These are phyloP conservation scores for Lentinula boryana DNA, from an alignment of 768 basidiomycete genomes.

Conservation along the genomic window DNA sequence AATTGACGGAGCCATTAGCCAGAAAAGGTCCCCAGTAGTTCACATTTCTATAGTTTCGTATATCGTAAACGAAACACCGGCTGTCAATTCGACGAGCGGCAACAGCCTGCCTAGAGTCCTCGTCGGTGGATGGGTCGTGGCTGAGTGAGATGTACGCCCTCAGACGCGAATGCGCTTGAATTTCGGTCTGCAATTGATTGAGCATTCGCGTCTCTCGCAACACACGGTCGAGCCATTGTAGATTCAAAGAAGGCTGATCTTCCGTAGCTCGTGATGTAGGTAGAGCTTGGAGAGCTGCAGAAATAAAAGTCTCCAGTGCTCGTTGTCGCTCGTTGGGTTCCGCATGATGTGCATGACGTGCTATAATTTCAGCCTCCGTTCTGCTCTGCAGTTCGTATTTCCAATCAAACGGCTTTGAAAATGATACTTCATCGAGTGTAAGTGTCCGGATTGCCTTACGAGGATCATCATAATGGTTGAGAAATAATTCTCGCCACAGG, in stretches of 20 bases:
- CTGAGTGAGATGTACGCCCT: conserved; percentile 40
- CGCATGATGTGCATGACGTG: background rate
- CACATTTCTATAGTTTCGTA: conserved; percentile 46
- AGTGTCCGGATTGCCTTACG: conserved; percentile 21
- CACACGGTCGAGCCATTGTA: conserved; percentile 39
- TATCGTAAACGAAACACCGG: conserved; percentile 58
- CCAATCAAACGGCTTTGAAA: conserved; percentile 18
- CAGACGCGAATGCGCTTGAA: conserved; percentile 35
- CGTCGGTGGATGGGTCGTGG: conserved; percentile 24
- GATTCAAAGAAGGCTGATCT: conserved; percentile 28
- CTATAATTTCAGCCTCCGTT: conserved; percentile 32
- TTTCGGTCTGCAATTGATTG: conserved; percentile 14
- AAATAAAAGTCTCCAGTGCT: conserved; percentile 35
- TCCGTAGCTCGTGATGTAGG: conserved; percentile 14
- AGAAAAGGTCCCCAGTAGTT: conserved; percentile 59
- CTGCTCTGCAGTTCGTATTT: conserved; percentile 32
- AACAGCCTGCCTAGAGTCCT: conserved; percentile 18
- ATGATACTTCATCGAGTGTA: conserved; percentile 7
- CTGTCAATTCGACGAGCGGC: conserved; percentile 35
- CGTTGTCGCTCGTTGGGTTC: conserved; percentile 13
- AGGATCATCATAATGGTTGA: conserved; percentile 64
- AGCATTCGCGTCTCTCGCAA: conserved; percentile 34
- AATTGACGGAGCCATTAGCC: conserved; percentile 39
- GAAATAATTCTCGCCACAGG: conserved; percentile 67
- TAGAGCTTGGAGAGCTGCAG: conserved; percentile 30